Base-by-base conservation (phyloP, 306 rosid species). In the Trifolium pratense region DNA sequence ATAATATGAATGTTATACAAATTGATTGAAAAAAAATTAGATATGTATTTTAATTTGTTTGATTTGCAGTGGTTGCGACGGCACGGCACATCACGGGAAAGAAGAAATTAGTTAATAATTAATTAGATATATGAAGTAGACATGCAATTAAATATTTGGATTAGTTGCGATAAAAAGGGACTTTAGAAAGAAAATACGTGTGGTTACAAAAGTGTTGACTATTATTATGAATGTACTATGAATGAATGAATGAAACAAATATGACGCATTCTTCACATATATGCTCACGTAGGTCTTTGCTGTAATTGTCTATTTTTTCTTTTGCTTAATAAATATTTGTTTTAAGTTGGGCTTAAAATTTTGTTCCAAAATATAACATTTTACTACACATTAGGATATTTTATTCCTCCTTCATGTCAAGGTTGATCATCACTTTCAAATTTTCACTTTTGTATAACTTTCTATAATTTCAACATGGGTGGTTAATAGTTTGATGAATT, bases 71-170 rank as follows among this genome's bases (percentile, higher is more conserved):
- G 75, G 87, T 75, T 83, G 91, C 60, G 77, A 88, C 89, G 93
- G 88, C 90, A 92, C 96, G 97, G 84, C 88, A 78, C 77, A 58
- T 71, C 85, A 84, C 71, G 71, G 71, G 56, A 43, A 73, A 73
- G 84, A 84, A 43, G 82, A 84, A 71, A 76, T 56, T 69, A 39
- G 3, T 59, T 59, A 59, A 59, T 59, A 59, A 23, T 21, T 56
- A 23, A 42, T 70, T 67, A 64, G 59, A 64, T 40, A 49, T 40
- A 3, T 52, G 75, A 80, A 69, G 70, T 60, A 31, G 82, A 66
- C 56, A 78, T 74, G 31, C 56, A 69, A 49, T 83, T 77, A 48
- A 82, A 79, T 78, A 75, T 42, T 74, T 82, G 67, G 85, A 48
- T 81, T 77, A 60, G 84, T 75, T 76, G 25, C 17, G 80, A 76